Base-by-base conservation (phyloP, 805 yeast species). In the Nakazawaea siamensis region DNA sequence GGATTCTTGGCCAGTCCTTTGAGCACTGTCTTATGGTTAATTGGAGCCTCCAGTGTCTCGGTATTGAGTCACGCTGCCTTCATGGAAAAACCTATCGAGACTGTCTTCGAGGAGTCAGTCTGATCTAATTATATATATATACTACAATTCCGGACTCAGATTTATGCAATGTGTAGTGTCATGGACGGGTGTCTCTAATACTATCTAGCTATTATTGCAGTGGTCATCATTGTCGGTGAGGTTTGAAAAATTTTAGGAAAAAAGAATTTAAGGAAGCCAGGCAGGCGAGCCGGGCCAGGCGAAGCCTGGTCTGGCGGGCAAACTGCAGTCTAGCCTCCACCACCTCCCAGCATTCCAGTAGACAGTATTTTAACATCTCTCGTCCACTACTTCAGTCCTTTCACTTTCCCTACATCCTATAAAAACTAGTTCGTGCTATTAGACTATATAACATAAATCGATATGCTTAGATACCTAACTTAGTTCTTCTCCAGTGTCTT, bases 401-500 rank as follows among this genome's bases (percentile, higher is more conserved):
- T n/a, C n/a, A n/a, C n/a, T n/a, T n/a, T n/a, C n/a, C n/a, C n/a
- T n/a, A n/a, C n/a, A n/a, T n/a, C n/a, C n/a, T n/a, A n/a, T n/a
- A n/a, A n/a, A n/a, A n/a, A n/a, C n/a, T n/a, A n/a, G n/a, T n/a
- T n/a, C n/a, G n/a, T n/a, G n/a, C n/a, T n/a, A n/a, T n/a, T n/a
- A n/a, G n/a, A n/a, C n/a, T n/a, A n/a, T n/a, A n/a, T n/a, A n/a
- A n/a, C n/a, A n/a, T n/a, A n/a, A n/a, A n/a, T n/a, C n/a, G n/a
- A n/a, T n/a, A n/a, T n/a, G 29, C 65, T 84, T 88, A 90, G 79
- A 90, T 69, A 80, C 79, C 76, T 73, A 90, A 79, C 94, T 90
- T 90, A 63, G 97, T 90, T 83, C 97, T 85, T 84, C 96, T 90
- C 98, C 98, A 90, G 92, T 92, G 95, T 80, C 97, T 83, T 85